Percentiles rank a stretch among this genome's conserved stretches.
These are phyloP conservation scores for Penicillium paneum DNA, from an alignment of 2,329 filamentous ascomycete species.

Conservation along the genomic window DNA sequence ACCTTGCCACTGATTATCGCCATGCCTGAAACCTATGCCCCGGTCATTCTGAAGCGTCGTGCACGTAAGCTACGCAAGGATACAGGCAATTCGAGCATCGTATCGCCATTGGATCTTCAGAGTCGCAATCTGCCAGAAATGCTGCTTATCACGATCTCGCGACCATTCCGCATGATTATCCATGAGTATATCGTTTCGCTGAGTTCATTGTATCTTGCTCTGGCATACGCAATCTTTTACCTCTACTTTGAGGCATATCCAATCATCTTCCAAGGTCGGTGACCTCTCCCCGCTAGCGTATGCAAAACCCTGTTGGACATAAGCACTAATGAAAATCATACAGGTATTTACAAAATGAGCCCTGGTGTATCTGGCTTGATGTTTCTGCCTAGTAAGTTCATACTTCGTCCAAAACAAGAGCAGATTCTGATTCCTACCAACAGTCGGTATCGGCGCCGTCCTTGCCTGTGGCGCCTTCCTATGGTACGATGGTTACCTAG, in stretches of 20 bases:
- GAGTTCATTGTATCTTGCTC: constrained; percentile 66
- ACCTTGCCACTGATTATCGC: constrained; percentile 54
- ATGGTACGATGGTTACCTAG: constrained; percentile 61
- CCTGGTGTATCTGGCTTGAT: constrained; percentile 34
- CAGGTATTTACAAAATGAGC: constrained; percentile 37
- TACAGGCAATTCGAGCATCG: constrained; percentile 52
- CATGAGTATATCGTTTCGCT: constrained; percentile 71
- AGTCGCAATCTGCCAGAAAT: constrained; percentile 40
- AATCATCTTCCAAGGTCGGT: constrained; percentile 58
- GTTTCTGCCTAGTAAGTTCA: constrained; percentile 34
- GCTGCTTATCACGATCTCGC: constrained; percentile 63
- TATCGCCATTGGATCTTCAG: constrained; percentile 65
- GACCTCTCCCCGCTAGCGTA: background rate
- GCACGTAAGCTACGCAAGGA: constrained; percentile 58
- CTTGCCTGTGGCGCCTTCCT: constrained; percentile 63
- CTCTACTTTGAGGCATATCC: constrained; percentile 75
- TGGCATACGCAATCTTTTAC: constrained; percentile 66
- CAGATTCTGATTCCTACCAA: constrained; percentile 7
- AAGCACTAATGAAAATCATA: constrained; percentile 48
- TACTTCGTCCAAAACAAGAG: background rate
- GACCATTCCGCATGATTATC: constrained; percentile 68
- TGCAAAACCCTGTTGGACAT: constrained; percentile 36
- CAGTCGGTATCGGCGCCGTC: constrained; percentile 59
- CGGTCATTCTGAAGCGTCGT: constrained; percentile 56
- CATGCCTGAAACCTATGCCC: constrained; percentile 64